Base-by-base conservation (phyloP, 1,284 basidiomycete species). In the Rhizopogon hawkerae region DNA sequence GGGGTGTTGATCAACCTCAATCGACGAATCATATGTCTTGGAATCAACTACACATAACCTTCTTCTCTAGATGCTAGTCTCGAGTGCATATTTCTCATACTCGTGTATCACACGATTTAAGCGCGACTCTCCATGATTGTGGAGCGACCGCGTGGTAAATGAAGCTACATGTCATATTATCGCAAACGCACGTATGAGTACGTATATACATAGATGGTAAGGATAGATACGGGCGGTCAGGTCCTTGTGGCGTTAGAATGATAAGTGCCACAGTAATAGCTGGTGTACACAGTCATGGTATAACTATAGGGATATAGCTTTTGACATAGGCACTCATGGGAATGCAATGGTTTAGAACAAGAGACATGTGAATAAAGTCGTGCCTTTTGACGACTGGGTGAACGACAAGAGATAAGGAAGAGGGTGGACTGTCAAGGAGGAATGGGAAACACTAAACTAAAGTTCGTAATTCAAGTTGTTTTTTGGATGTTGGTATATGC, bases 401-500 rank as follows among this genome's bases (percentile, higher is more conserved):
- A 43, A 43, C 11, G 16, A 31, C 9, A 43, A 33, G 14, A 21
- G 11, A 31, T 3, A 18, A 41, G 24, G 14, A 42, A 43, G 8
- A 4, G 10, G 3, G 26, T 31, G 10, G 29, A 26, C 29, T 7
- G 26, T 7, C 16, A 1, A 26, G 11, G 31, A 43, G 29, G 7
- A 33, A 43, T 5, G 16, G 4, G 16, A 18, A 43, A 8, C 16
- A 9, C 16, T 5, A n/a, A 9, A 6, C 16, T 5, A n/a, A 42
- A 9, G 8, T 1, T 4, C 31, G 31, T 43, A 33, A 43, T 31
- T 58, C 46, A 60, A 9, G 51, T 9, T 1, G 50, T 26, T 34
- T 51, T 63, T 34, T 64, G 67, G 46, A 83, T 67, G 52, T 78
- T 74, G n/a, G 81, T 85, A 63, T 89, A 89, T 34, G 86, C 85